Evolutionary conservation across 2,329 filamentous ascomycete species (phyloP).

Genomic region (Paecilomyces dactylethromorphus): DNA sequence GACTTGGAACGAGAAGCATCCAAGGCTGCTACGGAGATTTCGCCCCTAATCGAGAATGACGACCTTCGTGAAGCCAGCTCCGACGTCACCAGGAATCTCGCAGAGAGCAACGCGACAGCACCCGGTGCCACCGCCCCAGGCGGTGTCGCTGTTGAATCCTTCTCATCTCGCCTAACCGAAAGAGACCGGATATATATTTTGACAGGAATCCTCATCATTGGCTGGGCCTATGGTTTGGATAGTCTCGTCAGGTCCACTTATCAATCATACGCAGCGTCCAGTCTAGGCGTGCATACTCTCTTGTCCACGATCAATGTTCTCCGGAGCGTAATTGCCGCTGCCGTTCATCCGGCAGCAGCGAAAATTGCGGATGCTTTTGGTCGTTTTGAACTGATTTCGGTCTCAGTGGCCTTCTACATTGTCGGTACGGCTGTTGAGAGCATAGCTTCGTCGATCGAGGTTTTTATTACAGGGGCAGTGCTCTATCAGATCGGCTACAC

Average conservation of each 20-base stretch:
- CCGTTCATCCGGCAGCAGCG: constrained; percentile 51
- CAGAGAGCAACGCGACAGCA: neutral
- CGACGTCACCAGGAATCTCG: neutral
- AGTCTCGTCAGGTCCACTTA: constrained; percentile 49
- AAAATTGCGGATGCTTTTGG: constrained; percentile 60
- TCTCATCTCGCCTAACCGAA: neutral
- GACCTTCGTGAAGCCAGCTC: neutral
- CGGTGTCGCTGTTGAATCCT: too few species aligned
- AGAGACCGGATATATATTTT: constrained; percentile 53
- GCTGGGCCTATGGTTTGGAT: constrained; percentile 59
- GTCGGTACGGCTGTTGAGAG: constrained; percentile 53
- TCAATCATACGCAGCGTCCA: constrained; percentile 49
- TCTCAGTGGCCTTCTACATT: constrained; percentile 53
- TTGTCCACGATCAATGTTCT: constrained; percentile 55
- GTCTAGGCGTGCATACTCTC: constrained; percentile 48
- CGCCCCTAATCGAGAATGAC: neutral
- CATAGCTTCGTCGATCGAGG: constrained; percentile 40
- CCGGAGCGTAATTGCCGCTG: constrained; percentile 53
- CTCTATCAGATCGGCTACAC: constrained; percentile 61
- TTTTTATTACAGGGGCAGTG: constrained; percentile 53
- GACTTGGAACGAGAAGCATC: neutral
- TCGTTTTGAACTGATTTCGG: constrained; percentile 51
- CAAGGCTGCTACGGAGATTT: neutral
- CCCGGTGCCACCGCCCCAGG: neutral
- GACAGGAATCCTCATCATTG: constrained; percentile 54